These are phyloP conservation scores for Raffaelea deltoideospora DNA, from an alignment of 2,329 filamentous ascomycete species.

Conservation along the genomic window DNA sequence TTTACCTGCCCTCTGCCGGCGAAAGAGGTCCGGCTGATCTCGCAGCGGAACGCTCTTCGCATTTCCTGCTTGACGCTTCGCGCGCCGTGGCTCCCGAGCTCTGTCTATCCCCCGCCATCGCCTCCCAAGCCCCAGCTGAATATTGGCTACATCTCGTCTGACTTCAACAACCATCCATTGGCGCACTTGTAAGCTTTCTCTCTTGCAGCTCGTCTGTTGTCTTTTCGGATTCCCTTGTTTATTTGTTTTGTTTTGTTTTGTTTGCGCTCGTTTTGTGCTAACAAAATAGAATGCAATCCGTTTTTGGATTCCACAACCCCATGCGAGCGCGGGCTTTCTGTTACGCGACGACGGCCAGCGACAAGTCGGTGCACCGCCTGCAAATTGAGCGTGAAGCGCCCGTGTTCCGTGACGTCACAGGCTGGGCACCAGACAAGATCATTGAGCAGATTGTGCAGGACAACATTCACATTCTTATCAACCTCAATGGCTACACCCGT, in stretches of 20 bases:
- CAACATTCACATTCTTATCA: constrained; percentile 85
- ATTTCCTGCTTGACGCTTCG: constrained; percentile 84
- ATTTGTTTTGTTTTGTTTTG: background rate
- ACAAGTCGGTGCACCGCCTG: constrained; percentile 73
- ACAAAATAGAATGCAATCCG: constrained; percentile 83
- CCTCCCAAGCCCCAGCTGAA: constrained; percentile 76
- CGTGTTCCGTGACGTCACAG: constrained; percentile 76
- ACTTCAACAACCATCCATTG: constrained; percentile 96
- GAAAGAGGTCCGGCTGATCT: constrained; percentile 83
- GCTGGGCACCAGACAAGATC: constrained; percentile 70
- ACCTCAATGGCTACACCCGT: constrained; percentile 94
- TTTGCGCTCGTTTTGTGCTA: background rate
- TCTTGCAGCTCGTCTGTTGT: background rate
- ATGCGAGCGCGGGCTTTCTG: constrained; percentile 70
- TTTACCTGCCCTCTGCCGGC: constrained; percentile 91
- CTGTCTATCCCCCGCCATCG: constrained; percentile 70
- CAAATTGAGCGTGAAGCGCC: constrained; percentile 91
- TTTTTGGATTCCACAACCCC: constrained; percentile 79
- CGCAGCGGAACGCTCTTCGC: constrained; percentile 81
- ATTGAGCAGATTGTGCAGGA: constrained; percentile 78
- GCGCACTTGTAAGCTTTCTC: constrained; percentile 55
- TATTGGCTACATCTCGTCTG: constrained; percentile 90
- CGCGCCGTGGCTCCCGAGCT: constrained; percentile 68
- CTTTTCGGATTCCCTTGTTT: no score
- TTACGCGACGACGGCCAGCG: constrained; percentile 87